A percentile compares a stretch with the other conserved stretches of the same genome.
Conservation (phyloP, 2,329 filamentous ascomycete species). For the Biscogniauxia sp. region DNA sequence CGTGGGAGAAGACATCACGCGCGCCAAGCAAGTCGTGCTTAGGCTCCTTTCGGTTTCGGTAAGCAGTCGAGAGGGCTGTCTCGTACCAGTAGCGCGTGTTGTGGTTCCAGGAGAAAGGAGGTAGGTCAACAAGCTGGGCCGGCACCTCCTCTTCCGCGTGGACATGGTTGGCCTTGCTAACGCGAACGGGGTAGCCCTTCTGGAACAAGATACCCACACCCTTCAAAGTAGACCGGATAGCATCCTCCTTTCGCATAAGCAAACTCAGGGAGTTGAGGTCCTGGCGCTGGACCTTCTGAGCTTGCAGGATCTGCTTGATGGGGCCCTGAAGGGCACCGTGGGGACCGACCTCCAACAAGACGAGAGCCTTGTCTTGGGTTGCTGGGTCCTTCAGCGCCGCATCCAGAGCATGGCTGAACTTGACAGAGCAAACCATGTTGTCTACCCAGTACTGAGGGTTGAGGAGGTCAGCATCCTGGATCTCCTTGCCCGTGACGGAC, state of each 20-base stretch:
- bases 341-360: constrained; percentile 35
- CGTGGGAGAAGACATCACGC: constrained; percentile 27
- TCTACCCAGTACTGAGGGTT: constrained; percentile 31
- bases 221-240: constrained; percentile 29
- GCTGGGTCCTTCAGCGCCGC: constrained; percentile 15
- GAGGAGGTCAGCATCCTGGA: constrained; percentile 20
- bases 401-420: constrained; percentile 34
- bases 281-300: constrained; percentile 24
- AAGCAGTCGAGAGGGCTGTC: constrained; percentile 33
- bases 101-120: constrained; percentile 47
- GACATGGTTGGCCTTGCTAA: constrained; percentile 33
- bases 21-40: constrained; percentile 41
- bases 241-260: constrained; percentile 30
- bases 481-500: constrained; percentile 27
- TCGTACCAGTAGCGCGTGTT: constrained; percentile 39
- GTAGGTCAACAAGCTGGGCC: constrained; percentile 35
- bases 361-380: constrained; percentile 18
- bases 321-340: constrained; percentile 36
- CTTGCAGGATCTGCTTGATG: constrained; percentile 33
- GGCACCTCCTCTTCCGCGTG: constrained; percentile 30
- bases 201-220: constrained; percentile 28
- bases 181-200: constrained; percentile 31
- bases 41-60: constrained; percentile 32
- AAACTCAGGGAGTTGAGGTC: constrained; percentile 26
- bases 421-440: constrained; percentile 36